These are phyloP conservation scores for Tuber brumale DNA, from an alignment of 495 filamentous ascomycete species.

Conservation along the genomic window DNA sequence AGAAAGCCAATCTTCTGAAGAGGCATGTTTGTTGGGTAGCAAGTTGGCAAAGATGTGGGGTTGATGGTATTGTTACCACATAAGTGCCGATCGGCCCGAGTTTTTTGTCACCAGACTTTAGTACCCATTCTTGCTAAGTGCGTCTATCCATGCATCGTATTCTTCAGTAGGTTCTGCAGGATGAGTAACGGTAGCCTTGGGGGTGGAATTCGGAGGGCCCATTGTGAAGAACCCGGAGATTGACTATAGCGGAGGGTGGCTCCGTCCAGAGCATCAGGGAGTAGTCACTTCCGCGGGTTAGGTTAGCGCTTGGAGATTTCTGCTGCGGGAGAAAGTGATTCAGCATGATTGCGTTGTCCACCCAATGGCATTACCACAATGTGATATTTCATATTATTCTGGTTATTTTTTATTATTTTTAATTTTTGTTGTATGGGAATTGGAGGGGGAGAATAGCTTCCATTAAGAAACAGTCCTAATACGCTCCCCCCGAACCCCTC, in stretches of 20 bases:
- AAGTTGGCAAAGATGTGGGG: too few relatives aligned
- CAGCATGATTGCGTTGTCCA: conserved; percentile 27
- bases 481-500: conserved; percentile 24
- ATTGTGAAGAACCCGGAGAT: conserved; percentile 36
- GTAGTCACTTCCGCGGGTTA: conserved; percentile 30
- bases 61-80: too few relatives aligned
- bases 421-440: conserved; percentile 5
- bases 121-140: neutral
- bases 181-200: neutral
- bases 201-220: neutral
- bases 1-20: too few relatives aligned
- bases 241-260: conserved; percentile 22
- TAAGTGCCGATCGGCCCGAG: too few relatives aligned
- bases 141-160: neutral
- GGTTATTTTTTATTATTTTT: neutral
- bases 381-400: neutral
- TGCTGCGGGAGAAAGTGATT: conserved; percentile 28
- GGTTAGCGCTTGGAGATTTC: conserved; percentile 20
- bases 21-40: too few relatives aligned
- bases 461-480: conserved; percentile 28
- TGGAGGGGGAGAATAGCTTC: conserved; percentile 13
- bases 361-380: conserved; percentile 2
- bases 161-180: neutral
- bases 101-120: too few relatives aligned
- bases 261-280: conserved; percentile 38